Conservation (phyloP, 176 grass and related monocot species). For the Oryza meyeriana region DNA sequence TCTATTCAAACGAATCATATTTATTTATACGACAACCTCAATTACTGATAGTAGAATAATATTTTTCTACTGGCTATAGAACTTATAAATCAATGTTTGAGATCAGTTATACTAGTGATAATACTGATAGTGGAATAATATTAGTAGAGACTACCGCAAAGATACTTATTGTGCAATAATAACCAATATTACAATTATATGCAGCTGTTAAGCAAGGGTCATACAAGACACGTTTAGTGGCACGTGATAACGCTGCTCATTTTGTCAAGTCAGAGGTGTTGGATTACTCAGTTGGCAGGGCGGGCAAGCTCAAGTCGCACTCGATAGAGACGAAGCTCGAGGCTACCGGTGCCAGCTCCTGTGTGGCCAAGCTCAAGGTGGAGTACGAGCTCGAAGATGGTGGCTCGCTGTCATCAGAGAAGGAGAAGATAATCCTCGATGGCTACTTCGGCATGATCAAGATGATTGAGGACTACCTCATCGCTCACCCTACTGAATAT, state of each 20-base stretch:
- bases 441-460: not conserved
- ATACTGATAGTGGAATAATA: too few relatives aligned
- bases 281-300: too few relatives aligned
- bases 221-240: not conserved
- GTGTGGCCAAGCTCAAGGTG: not conserved
- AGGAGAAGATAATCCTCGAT: not conserved
- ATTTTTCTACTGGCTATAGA: too few relatives aligned
- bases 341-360: not conserved
- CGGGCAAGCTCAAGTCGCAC: not conserved
- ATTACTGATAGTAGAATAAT: too few relatives aligned
- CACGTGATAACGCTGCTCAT: not conserved
- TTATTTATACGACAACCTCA: too few relatives aligned
- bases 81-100: too few relatives aligned
- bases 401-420: not conserved
- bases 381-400: not conserved
- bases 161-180: too few relatives aligned
- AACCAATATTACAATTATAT: not conserved
- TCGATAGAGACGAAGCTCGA: not conserved
- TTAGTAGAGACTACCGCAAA: too few relatives aligned
- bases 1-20: too few relatives aligned
- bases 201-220: not conserved
- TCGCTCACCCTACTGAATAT: not conserved
- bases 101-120: too few relatives aligned
- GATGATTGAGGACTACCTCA: not conserved
- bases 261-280: not conserved